These are phyloP conservation scores for Plantago major DNA, from an alignment of 257 asterid genomes.

Conservation along the genomic window DNA sequence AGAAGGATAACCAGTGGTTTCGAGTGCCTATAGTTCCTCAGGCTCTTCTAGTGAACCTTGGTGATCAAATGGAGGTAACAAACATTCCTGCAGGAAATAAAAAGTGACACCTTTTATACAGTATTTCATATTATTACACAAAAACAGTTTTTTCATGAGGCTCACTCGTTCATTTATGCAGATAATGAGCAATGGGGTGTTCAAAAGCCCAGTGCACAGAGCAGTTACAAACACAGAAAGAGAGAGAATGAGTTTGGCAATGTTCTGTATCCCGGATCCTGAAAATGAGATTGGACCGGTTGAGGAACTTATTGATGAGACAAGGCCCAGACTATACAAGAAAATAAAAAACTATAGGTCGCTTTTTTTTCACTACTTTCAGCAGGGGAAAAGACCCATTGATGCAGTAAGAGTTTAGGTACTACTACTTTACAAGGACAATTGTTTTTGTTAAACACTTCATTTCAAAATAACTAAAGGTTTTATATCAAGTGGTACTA, in stretches of 20 bases:
- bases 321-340: conserved; percentile 37
- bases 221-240: conserved; percentile 45
- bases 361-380: conserved; percentile 35
- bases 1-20: conserved; percentile 51
- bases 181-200: conserved; percentile 62
- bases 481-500: too few species aligned
- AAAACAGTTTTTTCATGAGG: too few species aligned
- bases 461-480: too few species aligned
- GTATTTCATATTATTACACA: not conserved
- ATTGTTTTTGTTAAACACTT: too few species aligned
- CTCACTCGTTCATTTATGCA: conserved; percentile 20
- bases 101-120: not conserved
- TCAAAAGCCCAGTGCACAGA: conserved; percentile 61
- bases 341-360: conserved; percentile 25
- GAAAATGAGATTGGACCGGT: conserved; percentile 49
- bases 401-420: conserved; percentile 43
- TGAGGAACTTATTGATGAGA: conserved; percentile 39
- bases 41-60: conserved; percentile 48
- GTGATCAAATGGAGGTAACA: conserved; percentile 70
- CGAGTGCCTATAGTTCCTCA: conserved; percentile 42
- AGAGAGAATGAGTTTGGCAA: conserved; percentile 55
- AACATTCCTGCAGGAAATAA: not conserved
- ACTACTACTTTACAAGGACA: too few species aligned
- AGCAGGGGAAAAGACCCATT: conserved; percentile 51
- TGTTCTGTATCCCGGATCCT: conserved; percentile 42